Base-by-base conservation (phyloP, 352 stramenopile genomes). In the Phytophthora niederhauseri region DNA sequence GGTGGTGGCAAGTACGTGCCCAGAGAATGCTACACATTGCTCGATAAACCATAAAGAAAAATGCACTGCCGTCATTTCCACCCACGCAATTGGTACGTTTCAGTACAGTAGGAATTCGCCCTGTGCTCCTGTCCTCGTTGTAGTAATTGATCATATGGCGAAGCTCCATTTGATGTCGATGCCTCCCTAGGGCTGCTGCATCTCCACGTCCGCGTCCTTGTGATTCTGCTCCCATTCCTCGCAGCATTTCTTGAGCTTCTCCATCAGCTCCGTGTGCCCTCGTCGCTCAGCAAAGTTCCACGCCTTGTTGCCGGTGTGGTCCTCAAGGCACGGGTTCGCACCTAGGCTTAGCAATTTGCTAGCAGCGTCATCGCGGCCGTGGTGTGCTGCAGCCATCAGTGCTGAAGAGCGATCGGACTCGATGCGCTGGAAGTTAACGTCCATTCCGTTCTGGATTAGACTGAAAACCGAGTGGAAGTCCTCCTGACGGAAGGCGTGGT, bases 361-460 rank as follows among this genome's bases (percentile, higher is more conserved):
- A 6, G 76, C 73, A 22, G 84, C 87, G 46, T 94, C 87, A 41
- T 94, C 87, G 1, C 87, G 84, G n/a, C 87, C 87, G 65, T 94
- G 84, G 64, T 93, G 84, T 19, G 87, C 87, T 20, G 84, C 87
- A 1, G 87, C 87, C 87, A 94, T 94, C 41, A 94, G 73, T 46
- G 82, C 87, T 1, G 84, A 82, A 61, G 84, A 93, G 64, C 68
- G 65, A 61, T 94, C 87, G 34, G 83, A 92, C 75, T 94, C 87
- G 53, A 91, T 69, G 51, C 87, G 81, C 76, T 93, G 84, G 58
- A 94, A 94, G 68, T 94, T 93, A n/a, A 94, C 82, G 61, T 94
- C 84, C 84, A 91, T 92, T 65, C 85, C 87, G 56, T 94, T 94
- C 48, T 84, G 70, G 51, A 93, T 76, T n/a, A 94, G 67, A 68